Percentiles rank a stretch among this genome's conserved stretches.
phyloP scores from a whole-genome alignment of 2,329 filamentous ascomycete species.

The Botrytis fragariae region DNA sequence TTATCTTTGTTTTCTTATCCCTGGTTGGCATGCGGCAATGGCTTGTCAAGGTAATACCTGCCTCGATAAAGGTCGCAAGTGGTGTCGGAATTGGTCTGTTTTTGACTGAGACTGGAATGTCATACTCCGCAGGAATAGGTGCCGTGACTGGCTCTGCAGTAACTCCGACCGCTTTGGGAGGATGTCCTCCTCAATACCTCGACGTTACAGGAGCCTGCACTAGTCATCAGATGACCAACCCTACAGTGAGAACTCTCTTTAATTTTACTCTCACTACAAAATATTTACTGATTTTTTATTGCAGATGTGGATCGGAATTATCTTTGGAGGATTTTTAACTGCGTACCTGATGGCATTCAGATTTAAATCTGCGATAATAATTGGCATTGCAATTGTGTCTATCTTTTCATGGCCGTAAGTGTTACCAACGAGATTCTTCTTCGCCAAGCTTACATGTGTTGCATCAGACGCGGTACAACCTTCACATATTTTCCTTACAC shows the following conservation, averaged over 20 bases:
- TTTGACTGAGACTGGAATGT: slow-evolving; percentile 63
- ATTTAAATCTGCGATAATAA: slow-evolving; percentile 71
- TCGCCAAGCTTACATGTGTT: slow-evolving; percentile 8
- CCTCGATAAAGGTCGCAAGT: slow-evolving; percentile 63
- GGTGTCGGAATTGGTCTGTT: slow-evolving; percentile 65
- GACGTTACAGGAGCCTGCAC: slow-evolving; percentile 51
- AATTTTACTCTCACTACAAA: neutral
- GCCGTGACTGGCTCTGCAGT: slow-evolving; percentile 67
- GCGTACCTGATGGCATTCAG: slow-evolving; percentile 77
- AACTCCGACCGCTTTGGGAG: slow-evolving; percentile 74
- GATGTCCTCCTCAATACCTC: slow-evolving; percentile 61
- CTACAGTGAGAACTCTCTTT: slow-evolving; percentile 51
- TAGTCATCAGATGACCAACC: slow-evolving; percentile 70
- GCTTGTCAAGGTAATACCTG: slow-evolving; percentile 64
- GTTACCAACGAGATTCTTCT: neutral
- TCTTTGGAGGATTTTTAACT: slow-evolving; percentile 75
- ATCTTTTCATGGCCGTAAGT: slow-evolving; percentile 72
- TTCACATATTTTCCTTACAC: slow-evolving; percentile 73
- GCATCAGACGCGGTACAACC: slow-evolving; percentile 56
- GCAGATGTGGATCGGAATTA: slow-evolving; percentile 81
- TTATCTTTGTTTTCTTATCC: slow-evolving; percentile 62
- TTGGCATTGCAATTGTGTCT: slow-evolving; percentile 69
- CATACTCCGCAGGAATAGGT: slow-evolving; percentile 75
- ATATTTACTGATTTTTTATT: neutral
- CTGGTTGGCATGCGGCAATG: slow-evolving; percentile 70